Evolutionary conservation across 805 yeast genomes (phyloP), one percentile per base, ranked within the genome.

Genomic region (Schizosaccharomyces cryophilus): DNA sequence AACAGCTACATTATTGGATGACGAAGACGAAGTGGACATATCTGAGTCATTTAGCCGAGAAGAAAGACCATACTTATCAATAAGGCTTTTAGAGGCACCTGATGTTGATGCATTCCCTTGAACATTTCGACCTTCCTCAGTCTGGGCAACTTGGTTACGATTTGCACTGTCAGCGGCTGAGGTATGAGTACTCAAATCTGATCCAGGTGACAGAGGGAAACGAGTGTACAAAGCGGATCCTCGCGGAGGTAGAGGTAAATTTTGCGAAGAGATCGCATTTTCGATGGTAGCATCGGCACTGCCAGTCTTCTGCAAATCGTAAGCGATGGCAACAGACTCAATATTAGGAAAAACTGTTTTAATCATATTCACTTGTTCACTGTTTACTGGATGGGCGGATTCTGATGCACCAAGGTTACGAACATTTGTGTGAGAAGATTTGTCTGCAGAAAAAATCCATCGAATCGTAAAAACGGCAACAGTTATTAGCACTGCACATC

Each of bases 251-350:
- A 59, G 38, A 13, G 87, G 86, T 60, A 84, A 75, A 17, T 73
- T 72, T 13, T 84, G 83, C 47, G 77, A 79, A 61, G 78, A 77
- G 68, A 90, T 74, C 64, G 78, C 82, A 55, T 81, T 77, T 60
- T 87, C 85, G 9, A 88, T 82, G 0, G 97, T 89, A 7, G 71
- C 78, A 69, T 87, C 89, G 0, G 89, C 89, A 6, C 85, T 82
- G 0, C 95, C 94, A 0, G 93, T 80, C 63, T 80, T 75, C 67
- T 82, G 81, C 64, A 93, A 76, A 69, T 85, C 95, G 64, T 76
- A 75, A 63, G 82, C 75, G 63, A 93, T 87, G 68, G 61, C 48
- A 1, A n/a, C 17, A 6, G 55, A 9, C 19, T 19, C 30, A 24
- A 59, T 15, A 42, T 38, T 21, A 15, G 61, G 61, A 31, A 59